Evolutionary conservation across 2,329 filamentous ascomycete species (phyloP), one percentile per base, ranked within the genome.

Genomic region (Penicillium sp.): DNA sequence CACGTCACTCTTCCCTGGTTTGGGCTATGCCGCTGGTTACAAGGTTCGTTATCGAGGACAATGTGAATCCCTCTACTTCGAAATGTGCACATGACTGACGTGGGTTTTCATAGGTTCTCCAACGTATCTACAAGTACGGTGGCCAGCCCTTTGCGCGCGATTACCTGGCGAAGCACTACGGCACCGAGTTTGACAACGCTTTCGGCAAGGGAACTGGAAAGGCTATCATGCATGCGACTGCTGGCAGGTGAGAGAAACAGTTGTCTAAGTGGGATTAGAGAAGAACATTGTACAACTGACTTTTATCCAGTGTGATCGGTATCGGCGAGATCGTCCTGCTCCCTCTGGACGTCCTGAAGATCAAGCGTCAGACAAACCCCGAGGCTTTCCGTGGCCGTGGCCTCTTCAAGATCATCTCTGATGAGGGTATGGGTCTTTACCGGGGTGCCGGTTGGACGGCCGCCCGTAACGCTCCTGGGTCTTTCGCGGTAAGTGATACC

Each of bases 321-420:
- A 95, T 98, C 58, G 93, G 93, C 63, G 93, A 98, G 74, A 94
- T 98, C 52, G 80, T 98, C 43, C 80, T 98, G 19, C 80, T 98
- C 27, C 93, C 93, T 28, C 81, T 98, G 46, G 93, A 98, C 58
- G 91, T 98, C 26, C 80, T 98, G 50, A 98, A 98, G 80, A 98
- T 98, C 75, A 98, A 98, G 80, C 84, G 93, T 60, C 93, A 98
- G 75, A 98, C 93, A 54, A 98, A 98, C 77, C 93, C 93, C 27
- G 93, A 97, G 64, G 90, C 93, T 23, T 98, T 98, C 82, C 82
- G 89, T 54, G 91, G 91, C 56, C 86, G 93, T 59, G 93, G 93
- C 48, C 77, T 98, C 45, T 73, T 97, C 64, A 84, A 79, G 70
- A 97, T 98, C 53, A 79, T 98, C 47, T 79, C 80, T 43, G 93